Base-by-base conservation (phyloP, 495 filamentous ascomycete species). In the Penicillium desertorum region DNA sequence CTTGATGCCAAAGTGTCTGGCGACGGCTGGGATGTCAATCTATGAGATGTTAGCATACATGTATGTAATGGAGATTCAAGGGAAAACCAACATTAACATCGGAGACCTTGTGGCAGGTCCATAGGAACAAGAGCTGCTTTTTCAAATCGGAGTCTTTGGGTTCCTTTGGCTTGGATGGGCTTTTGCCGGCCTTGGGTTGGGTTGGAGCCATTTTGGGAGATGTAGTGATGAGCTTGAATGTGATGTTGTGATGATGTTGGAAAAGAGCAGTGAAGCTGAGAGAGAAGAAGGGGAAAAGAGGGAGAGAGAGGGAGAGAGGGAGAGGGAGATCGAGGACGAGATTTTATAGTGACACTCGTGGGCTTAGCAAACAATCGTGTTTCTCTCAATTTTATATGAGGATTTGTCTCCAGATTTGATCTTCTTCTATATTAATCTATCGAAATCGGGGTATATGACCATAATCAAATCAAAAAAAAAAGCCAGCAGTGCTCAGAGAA, bases 101-200 rank as follows among this genome's bases (percentile, higher is more conserved):
- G 0, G 36, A 25, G n/a, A 41, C 7, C 12, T 52, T 52, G 23
- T 42, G 25, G 25, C 36, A 42, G 23, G 5, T 4, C 50, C 50
- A 52, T 4, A 52, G 36, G 36, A 52, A 52, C 1, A 52, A 10
- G 12, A 52, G n/a, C 3, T 42, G 34, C 37, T 42, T 43, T 19
- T 52, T 30, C 37, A 52, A 2, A 14, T 52, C 50, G 2, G 50
- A 17, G 1, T 52, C 50, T 16, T 12, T 52, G 25, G 25, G 11
- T 11, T 29, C 45, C 9, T n/a, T 47, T 30, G 45, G n/a, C 45
- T 30, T 47, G 25, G 45, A 11, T 5, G 45, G 45, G n/a, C 25
- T 17, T 19, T 47, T 47, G 3, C 16, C 27, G 1, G n/a, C 27
- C 8, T 29, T 47, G 1, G 44, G 44, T 47, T 16, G 5, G 16